A percentile compares a stretch with the other conserved stretches of the same genome.
phyloP scores from a whole-genome alignment of 2,329 filamentous ascomycete genomes.

The Periconia sp. region DNA sequence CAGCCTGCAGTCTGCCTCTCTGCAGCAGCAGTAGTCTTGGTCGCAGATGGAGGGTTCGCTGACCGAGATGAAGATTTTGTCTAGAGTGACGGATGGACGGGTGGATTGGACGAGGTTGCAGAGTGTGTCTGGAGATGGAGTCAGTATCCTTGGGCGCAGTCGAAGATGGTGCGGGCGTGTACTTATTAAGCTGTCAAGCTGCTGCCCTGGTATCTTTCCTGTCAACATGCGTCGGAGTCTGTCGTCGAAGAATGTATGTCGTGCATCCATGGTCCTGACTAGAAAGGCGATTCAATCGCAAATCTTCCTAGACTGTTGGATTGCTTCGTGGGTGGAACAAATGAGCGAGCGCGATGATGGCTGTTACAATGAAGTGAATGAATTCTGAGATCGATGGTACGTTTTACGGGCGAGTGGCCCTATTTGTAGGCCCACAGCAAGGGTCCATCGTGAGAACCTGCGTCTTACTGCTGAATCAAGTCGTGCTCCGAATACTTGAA shows the following conservation, averaged over 20 bases:
- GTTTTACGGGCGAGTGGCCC: too few relatives aligned
- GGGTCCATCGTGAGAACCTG: too few relatives aligned
- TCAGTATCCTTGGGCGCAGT: neutral
- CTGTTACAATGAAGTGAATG: too few relatives aligned
- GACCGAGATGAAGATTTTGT: slow-evolving; percentile 10
- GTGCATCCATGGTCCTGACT: slow-evolving; percentile 8
- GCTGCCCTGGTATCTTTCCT: slow-evolving; percentile 1
- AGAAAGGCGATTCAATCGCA: too few relatives aligned
- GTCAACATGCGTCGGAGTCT: slow-evolving; percentile 10
- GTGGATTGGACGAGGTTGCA: slow-evolving; percentile 6
- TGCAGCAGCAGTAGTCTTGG: slow-evolving; percentile 7
- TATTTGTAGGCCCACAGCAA: too few relatives aligned
- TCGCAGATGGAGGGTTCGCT: slow-evolving; percentile 9
- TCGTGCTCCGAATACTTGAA: too few relatives aligned
- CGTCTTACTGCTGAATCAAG: too few relatives aligned
- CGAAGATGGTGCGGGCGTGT: neutral
- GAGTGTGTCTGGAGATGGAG: neutral
- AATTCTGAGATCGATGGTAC: too few relatives aligned
- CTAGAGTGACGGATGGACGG: slow-evolving; percentile 7
- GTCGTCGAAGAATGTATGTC: slow-evolving; percentile 8
- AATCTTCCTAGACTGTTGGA: too few relatives aligned
- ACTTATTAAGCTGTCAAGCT: slow-evolving; percentile 7
- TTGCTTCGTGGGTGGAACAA: too few relatives aligned
- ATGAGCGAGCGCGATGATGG: too few relatives aligned
- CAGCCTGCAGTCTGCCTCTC: neutral